Evolutionary conservation across 2,329 filamentous ascomycete genomes (phyloP).

Genomic region (Colletotrichum salicis): DNA sequence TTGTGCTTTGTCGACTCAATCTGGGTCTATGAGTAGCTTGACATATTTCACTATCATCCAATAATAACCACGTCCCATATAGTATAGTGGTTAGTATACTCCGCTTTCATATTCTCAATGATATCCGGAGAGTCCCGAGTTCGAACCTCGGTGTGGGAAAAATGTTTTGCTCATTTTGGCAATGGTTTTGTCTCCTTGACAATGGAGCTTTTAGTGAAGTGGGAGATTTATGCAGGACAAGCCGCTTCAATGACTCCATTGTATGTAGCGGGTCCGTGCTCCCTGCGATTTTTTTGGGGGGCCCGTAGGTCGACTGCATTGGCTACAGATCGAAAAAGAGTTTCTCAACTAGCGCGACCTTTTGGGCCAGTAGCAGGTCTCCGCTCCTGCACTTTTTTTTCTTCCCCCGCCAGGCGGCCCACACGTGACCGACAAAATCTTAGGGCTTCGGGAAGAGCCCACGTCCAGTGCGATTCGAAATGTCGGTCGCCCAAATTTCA

Average conservation of each 20-base stretch:
- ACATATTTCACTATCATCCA: too few relatives aligned
- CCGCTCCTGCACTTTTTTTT: conserved; percentile 1
- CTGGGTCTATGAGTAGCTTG: too few relatives aligned
- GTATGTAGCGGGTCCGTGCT: not conserved
- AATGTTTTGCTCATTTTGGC: not conserved
- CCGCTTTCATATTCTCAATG: conserved; percentile 17
- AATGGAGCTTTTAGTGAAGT: not conserved
- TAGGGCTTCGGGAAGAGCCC: not conserved
- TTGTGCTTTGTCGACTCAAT: not conserved
- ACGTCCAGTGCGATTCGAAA: not conserved
- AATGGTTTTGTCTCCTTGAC: not conserved
- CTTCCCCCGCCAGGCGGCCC: not conserved
- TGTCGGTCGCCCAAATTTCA: not conserved
- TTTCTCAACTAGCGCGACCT: not conserved
- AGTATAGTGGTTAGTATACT: conserved; percentile 35
- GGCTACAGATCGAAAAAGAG: not conserved
- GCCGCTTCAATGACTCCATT: not conserved
- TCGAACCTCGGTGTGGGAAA: conserved; percentile 32
- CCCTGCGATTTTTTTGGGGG: not conserved
- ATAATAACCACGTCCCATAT: conserved; percentile 18
- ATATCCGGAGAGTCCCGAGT: conserved; percentile 27
- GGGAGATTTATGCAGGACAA: not conserved
- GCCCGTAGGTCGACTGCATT: not conserved
- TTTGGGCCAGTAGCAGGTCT: not conserved
- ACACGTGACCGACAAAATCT: conserved; percentile 24